Conservation (phyloP, 176 grass and related monocot species). For the Hordeum marinum region DNA sequence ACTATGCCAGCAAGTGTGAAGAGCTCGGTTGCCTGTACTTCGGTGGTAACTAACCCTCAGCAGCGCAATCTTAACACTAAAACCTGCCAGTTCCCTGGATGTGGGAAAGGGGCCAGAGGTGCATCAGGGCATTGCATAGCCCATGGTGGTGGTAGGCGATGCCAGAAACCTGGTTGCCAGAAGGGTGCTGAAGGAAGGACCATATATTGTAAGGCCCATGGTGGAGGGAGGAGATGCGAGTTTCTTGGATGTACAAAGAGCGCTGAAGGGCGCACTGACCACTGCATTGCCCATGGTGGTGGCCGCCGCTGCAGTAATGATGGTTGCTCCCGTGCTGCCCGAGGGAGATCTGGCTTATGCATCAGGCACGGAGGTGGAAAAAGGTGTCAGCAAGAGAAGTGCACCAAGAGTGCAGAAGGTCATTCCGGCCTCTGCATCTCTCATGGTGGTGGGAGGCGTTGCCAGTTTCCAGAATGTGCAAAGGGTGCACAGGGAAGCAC, state of each 20-base stretch:
- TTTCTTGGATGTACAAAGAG: slow-evolving; percentile 88
- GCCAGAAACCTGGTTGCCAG: slow-evolving; percentile 74
- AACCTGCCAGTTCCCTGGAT: slow-evolving; percentile 76
- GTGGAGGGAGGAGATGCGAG: slow-evolving; percentile 73
- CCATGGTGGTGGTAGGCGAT: slow-evolving; percentile 84
- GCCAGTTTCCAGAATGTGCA: slow-evolving; percentile 68
- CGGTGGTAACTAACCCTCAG: slow-evolving; percentile 33
- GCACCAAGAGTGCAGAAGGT: slow-evolving; percentile 88
- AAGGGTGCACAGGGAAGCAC: slow-evolving; percentile 94
- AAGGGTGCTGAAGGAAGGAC: slow-evolving; percentile 94
- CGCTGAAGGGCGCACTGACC: slow-evolving; percentile 82
- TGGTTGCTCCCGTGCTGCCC: slow-evolving; percentile 68
- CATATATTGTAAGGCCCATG: slow-evolving; percentile 95
- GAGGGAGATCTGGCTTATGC: slow-evolving; percentile 89
- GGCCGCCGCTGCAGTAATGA: slow-evolving; percentile 70
- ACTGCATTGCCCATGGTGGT: slow-evolving; percentile 94
- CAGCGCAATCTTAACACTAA: slow-evolving; percentile 36
- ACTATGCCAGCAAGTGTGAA: slow-evolving; percentile 45
- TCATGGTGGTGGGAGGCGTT: slow-evolving; percentile 84
- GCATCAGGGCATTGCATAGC: slow-evolving; percentile 87
- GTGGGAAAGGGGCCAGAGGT: slow-evolving; percentile 85
- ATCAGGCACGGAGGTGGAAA: slow-evolving; percentile 95
- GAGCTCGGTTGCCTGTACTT: slow-evolving; percentile 49
- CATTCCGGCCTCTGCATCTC: slow-evolving; percentile 91
- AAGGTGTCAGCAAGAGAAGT: slow-evolving; percentile 77